phyloP scores from a whole-genome alignment of 805 yeast species.

The Lipomyces sp. region DNA sequence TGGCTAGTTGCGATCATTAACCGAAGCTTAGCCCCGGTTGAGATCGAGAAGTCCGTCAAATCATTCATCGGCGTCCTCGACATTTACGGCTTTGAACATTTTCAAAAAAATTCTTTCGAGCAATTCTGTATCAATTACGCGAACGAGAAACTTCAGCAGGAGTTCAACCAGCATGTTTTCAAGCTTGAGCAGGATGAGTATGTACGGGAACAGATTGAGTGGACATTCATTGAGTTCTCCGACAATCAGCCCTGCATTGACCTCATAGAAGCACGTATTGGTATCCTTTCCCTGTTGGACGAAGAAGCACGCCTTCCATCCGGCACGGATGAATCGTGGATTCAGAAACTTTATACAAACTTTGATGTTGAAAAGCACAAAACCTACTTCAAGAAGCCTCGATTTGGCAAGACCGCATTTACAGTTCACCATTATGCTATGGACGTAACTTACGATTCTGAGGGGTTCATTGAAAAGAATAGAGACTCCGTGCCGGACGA shows the following conservation, averaged over 20 bases:
- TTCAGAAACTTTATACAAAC: constrained; percentile 84
- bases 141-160: constrained; percentile 95
- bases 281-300: constrained; percentile 84
- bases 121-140: constrained; percentile 98
- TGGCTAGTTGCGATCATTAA: constrained; percentile 91
- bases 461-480: constrained; percentile 94
- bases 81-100: constrained; percentile 97
- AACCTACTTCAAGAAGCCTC: constrained; percentile 84
- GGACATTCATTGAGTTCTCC: constrained; percentile 94
- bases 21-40: constrained; percentile 77
- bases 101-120: constrained; percentile 90
- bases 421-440: constrained; percentile 92
- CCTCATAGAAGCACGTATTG: constrained; percentile 85
- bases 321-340: constrained; percentile 91
- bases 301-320: constrained; percentile 95
- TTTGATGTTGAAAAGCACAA: constrained; percentile 58
- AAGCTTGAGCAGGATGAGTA: constrained; percentile 97
- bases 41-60: constrained; percentile 59
- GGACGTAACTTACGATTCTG: constrained; percentile 89
- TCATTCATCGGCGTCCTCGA: constrained; percentile 95
- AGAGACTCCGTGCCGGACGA: constrained; percentile 98
- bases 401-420: constrained; percentile 90
- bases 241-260: constrained; percentile 97
- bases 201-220: constrained; percentile 86
- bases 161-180: constrained; percentile 95